These are phyloP conservation scores for Kitagawia praeruptora DNA, from an alignment of 129 eudicot genomes.

Conservation along the genomic window DNA sequence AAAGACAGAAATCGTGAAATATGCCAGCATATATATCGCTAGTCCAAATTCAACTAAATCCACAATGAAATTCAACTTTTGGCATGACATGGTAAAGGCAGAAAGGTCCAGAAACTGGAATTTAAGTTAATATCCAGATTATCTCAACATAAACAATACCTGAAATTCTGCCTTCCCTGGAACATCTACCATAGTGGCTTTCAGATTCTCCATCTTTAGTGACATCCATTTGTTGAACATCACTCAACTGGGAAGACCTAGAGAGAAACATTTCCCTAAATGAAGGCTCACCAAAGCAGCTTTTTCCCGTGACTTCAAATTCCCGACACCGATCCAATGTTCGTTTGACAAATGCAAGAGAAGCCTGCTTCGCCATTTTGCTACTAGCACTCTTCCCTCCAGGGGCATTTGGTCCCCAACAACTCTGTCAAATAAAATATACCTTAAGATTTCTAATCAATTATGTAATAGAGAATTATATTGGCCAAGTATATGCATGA, in stretches of 20 bases:
- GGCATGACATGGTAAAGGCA: background rate
- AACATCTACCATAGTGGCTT: conserved; percentile 26
- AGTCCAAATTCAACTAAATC: background rate
- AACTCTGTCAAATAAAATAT: conserved; percentile 37
- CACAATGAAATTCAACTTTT: background rate
- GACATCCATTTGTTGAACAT: conserved; percentile 31
- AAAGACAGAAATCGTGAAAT: background rate
- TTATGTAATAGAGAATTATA: background rate
- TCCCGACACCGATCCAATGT: conserved; percentile 51
- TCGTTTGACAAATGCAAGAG: conserved; percentile 58
- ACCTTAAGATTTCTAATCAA: background rate
- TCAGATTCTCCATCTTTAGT: conserved; percentile 31
- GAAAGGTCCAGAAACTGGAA: background rate
- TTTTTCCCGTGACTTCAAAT: conserved; percentile 53
- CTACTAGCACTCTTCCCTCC: conserved; percentile 61
- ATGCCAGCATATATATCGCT: conserved; percentile 9
- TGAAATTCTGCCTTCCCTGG: conserved; percentile 48
- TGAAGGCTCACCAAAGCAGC: conserved; percentile 62
- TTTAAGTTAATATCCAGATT: background rate
- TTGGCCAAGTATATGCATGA: background rate
- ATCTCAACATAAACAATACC: conserved; percentile 30
- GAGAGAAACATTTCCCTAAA: conserved; percentile 52
- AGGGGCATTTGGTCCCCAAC: conserved; percentile 70
- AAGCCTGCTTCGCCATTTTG: conserved; percentile 79
- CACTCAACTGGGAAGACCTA: conserved; percentile 36